Evolutionary conservation across 352 stramenopile genomes (phyloP).

Genomic region (Lagenidium sp.): DNA sequence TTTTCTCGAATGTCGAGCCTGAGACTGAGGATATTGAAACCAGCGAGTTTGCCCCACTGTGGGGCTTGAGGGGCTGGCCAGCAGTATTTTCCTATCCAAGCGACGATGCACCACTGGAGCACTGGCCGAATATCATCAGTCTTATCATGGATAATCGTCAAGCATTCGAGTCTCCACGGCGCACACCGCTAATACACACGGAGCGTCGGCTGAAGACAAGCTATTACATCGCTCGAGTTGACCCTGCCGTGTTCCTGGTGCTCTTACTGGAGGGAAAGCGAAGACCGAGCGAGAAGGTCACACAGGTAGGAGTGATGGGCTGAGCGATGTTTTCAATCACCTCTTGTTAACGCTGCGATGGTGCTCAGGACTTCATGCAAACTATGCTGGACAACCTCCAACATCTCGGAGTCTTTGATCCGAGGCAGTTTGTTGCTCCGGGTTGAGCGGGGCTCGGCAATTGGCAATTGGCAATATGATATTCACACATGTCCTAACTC

Average conservation of each 20-base stretch:
- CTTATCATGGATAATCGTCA: slow-evolving; percentile 79
- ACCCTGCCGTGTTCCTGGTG: slow-evolving; percentile 68
- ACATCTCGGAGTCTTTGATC: slow-evolving; percentile 45
- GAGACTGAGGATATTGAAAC: slow-evolving; percentile 41
- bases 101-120: slow-evolving; percentile 39
- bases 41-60: slow-evolving; percentile 72
- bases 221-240: slow-evolving; percentile 71
- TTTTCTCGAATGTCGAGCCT: slow-evolving; percentile 19
- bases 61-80: slow-evolving; percentile 69
- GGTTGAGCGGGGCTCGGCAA: no score
- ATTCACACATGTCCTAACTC: no score
- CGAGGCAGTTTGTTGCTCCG: no score
- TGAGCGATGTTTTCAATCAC: neutral
- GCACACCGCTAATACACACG: slow-evolving; percentile 32
- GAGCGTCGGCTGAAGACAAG: slow-evolving; percentile 56
- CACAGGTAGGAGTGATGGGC: slow-evolving; percentile 27
- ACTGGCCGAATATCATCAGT: slow-evolving; percentile 85
- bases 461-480: no score
- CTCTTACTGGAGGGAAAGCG: slow-evolving; percentile 62
- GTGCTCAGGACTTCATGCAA: slow-evolving; percentile 72
- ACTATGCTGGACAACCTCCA: slow-evolving; percentile 66
- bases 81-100: slow-evolving; percentile 79
- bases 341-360: no score
- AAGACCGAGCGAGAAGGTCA: slow-evolving; percentile 55
- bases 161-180: slow-evolving; percentile 20